Evolutionary conservation across 73 alveolate genomes (phyloP).

Genomic region (Symbiodinium pilosum): DNA sequence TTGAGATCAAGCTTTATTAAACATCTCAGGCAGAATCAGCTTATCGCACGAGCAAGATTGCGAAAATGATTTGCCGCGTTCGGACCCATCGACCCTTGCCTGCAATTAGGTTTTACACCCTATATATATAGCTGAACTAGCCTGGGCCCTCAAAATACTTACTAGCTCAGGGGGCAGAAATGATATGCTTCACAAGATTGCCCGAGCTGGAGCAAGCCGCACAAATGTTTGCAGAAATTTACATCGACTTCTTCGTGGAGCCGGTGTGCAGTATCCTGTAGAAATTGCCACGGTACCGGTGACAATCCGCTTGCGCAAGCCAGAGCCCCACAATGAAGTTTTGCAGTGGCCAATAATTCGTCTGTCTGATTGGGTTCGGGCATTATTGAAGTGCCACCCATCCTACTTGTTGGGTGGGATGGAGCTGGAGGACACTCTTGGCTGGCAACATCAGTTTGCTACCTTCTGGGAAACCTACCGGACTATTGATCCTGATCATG

Average conservation of each 20-base stretch:
- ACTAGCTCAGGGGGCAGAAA: not conserved
- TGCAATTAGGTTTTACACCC: not conserved
- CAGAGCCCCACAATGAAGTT: not conserved
- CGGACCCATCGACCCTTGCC: not conserved
- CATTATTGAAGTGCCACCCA: not conserved
- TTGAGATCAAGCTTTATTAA: not conserved
- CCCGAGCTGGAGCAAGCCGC: not conserved
- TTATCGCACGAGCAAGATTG: not conserved
- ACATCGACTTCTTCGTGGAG: not conserved
- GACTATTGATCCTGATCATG: not conserved
- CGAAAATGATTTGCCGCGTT: not conserved
- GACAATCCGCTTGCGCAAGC: slow-evolving; percentile 41
- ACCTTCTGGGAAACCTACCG: slow-evolving; percentile 32
- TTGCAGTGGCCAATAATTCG: slow-evolving; percentile 27
- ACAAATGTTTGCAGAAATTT: slow-evolving; percentile 32
- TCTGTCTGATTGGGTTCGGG: slow-evolving; percentile 14
- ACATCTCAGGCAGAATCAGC: not conserved
- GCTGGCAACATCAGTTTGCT: not conserved
- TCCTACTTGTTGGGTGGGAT: not conserved
- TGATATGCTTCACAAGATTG: not conserved
- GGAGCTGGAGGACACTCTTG: not conserved
- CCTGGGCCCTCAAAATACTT: too few relatives aligned
- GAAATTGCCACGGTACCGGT: not conserved
- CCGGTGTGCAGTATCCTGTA: not conserved
- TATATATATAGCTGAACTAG: not conserved